Evolutionary conservation across 2,329 filamentous ascomycete genomes (phyloP), one percentile per base, ranked within the genome.

Genomic region (Claviceps sp.): DNA sequence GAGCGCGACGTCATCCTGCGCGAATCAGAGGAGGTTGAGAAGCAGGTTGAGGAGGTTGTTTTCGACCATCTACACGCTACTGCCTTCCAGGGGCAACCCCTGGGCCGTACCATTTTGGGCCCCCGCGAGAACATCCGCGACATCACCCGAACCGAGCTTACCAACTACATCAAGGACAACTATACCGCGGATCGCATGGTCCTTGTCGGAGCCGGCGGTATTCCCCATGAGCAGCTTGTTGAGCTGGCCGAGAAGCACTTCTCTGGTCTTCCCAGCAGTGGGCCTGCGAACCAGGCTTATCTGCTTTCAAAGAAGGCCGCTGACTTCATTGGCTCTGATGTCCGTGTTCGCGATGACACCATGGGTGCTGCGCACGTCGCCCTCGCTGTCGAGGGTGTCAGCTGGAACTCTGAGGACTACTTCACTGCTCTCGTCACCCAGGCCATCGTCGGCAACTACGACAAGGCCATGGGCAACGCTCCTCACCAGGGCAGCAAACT

Each of bases 161-260:
- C 78, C 70, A 87, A 87, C 77, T 98, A 98, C 77, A 97, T 98
- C 81, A 95, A 95, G 81, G 93, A 82, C 75, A 98, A 98, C 82
- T 98, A 98, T 81, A 96, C 90, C 54, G 91, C 93, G 60, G 93
- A 98, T 76, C 90, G 94, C 71, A 98, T 98, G 91, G 91, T 98
- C 59, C 85, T 98, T 47, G 93, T 96, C 61, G 90, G 90, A 68
- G 85, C 93, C 60, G 93, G 93, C 71, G 93, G 93, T 63, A 78
- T 98, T 59, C 89, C 91, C 60, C 93, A 98, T 74, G 80, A 90
- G 68, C 80, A 95, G 75, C 84, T 98, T 56, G 93, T 98, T 64
- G 85, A 91, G 67, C 84, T 98, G 60, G 93, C 93, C 61, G 91
- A 98, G 77, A 88, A 96, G 81, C 81, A 97, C 81, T 97, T 98